Evolutionary conservation across 2,329 filamentous ascomycete genomes (phyloP), one percentile per base, ranked within the genome.

Genomic region (Cryphonectria carpinicola): DNA sequence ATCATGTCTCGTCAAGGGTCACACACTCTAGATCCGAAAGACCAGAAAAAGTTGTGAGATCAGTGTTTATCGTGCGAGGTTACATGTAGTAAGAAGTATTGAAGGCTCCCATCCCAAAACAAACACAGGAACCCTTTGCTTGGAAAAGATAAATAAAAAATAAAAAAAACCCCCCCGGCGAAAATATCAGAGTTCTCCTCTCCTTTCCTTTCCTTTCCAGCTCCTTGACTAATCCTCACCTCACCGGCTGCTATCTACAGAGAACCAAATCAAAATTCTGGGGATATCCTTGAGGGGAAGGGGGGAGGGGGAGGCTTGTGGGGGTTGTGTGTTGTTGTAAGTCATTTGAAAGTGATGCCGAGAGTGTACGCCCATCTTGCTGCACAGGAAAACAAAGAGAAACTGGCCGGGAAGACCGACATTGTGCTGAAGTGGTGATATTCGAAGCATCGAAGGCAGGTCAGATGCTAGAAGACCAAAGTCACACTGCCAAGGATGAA

Each of bases 231-330:
- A 54, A 39, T 35, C 41, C 39, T 46, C 66, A 56, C 19, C 58
- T 35, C 60, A 35, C 65, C 69, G 32, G 56, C 71, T 54, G 69
- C 73, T 76, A 76, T 76, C 75, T 76, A 76, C 75, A 76, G 74
- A 76, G 75, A 75, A 71, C 54, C 54, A 71, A 71, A 73, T 70
- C 32, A 65, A 66, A 69, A 70, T 72, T 72, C 66, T 71, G 67
- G 74, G 75, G 74, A 76, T 76, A 76, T 76, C 75, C 75, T 76
- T 75, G 75, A 74, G 69, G 72, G 72, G 61, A 61, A 32, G 32
- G 32, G 32, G 32, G 32, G 32, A 4, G 32, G 32, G 32, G 32
- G 32, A 32, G 32, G 32, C 32, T 32, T 32, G 46, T 14, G 28
- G 14, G 58, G 17, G 11, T 39, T 39, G 37, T 39, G 37, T 7